A percentile compares a stretch with the other conserved stretches of the same genome.
phyloP scores from a whole-genome alignment of 2,329 filamentous ascomycete genomes.

The Xylariales sp. region DNA sequence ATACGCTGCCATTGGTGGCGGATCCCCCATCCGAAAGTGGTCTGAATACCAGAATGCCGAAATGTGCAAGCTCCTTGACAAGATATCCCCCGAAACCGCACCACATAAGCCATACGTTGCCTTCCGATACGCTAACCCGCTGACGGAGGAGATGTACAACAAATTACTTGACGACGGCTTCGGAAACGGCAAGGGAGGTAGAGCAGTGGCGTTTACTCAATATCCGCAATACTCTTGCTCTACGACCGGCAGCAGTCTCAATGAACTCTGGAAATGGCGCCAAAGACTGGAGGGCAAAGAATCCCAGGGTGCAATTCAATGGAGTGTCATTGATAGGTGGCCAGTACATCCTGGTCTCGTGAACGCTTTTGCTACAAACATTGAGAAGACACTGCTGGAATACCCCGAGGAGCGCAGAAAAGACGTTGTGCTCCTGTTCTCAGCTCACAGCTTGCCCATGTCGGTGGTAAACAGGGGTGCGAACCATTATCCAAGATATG shows the following conservation, averaged over 20 bases:
- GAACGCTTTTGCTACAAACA: constrained; percentile 88
- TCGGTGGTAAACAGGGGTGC: constrained; percentile 87
- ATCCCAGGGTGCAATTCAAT: constrained; percentile 70
- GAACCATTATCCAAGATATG: constrained; percentile 11
- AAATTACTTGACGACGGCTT: constrained; percentile 84
- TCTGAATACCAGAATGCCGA: constrained; percentile 89
- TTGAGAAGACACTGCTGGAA: constrained; percentile 76
- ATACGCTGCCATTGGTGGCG: constrained; percentile 90
- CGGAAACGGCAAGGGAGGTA: constrained; percentile 80
- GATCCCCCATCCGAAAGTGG: constrained; percentile 98
- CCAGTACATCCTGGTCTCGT: constrained; percentile 86
- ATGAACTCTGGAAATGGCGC: constrained; percentile 97
- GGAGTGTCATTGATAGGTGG: constrained; percentile 99
- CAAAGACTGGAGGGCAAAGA: constrained; percentile 79
- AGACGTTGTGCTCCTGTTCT: constrained; percentile 84
- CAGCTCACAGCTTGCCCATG: constrained; percentile 95
- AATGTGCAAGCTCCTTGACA: constrained; percentile 97
- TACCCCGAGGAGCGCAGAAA: constrained; percentile 80
- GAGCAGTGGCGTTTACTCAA: constrained; percentile 95
- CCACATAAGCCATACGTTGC: constrained; percentile 97
- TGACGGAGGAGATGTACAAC: constrained; percentile 92
- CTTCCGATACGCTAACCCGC: constrained; percentile 88
- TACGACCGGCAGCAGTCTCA: constrained; percentile 91
- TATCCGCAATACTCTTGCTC: constrained; percentile 99
- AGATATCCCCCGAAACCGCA: constrained; percentile 84